These are phyloP conservation scores for Plasmodium cynomolgi DNA, from an alignment of 169 alveolate genomes.

Conservation along the genomic window DNA sequence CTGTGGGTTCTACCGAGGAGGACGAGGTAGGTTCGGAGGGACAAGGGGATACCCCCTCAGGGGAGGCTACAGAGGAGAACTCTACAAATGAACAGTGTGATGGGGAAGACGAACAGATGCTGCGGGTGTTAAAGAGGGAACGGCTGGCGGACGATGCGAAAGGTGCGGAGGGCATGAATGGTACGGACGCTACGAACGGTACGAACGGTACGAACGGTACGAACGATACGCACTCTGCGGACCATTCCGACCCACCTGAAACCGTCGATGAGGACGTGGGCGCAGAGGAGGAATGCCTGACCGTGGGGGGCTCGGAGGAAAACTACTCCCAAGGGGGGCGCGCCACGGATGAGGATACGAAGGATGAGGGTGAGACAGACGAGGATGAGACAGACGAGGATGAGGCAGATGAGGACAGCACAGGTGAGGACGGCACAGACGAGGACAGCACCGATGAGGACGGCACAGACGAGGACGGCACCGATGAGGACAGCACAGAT, in stretches of 20 bases:
- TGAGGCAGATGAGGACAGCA: not conserved
- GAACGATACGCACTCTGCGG: not conserved
- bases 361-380: not conserved
- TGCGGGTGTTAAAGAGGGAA: not conserved
- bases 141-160: no score
- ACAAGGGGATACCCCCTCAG: not conserved
- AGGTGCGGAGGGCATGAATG: no score
- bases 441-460: not conserved
- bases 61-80: not conserved
- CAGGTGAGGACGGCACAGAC: not conserved
- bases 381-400: not conserved
- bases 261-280: not conserved
- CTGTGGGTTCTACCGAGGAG: not conserved
- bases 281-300: not conserved
- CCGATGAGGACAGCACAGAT: not conserved
- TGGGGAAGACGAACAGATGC: not conserved
- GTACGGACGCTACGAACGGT: not conserved
- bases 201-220: not conserved
- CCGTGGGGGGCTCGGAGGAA: not conserved
- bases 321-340: not conserved
- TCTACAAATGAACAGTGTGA: not conserved
- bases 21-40: not conserved
- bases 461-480: not conserved
- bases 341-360: not conserved
- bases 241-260: not conserved